Conservation (phyloP, 805 yeast species). For the Wickerhamiella siamensis region DNA sequence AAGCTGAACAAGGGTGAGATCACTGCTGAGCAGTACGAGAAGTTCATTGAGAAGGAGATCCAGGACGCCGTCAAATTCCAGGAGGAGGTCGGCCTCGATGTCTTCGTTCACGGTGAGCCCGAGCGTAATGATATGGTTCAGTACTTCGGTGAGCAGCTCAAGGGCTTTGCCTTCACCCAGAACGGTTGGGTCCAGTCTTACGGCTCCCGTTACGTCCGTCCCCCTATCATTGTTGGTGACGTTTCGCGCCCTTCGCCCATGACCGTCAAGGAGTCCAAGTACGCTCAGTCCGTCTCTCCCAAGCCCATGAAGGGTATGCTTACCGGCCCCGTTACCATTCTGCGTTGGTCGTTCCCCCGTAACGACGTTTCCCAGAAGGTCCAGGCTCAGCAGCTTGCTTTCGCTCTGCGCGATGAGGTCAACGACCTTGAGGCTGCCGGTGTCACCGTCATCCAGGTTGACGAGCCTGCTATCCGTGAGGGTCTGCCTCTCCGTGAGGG, state of each 20-base stretch:
- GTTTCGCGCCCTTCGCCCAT: constrained; percentile 96
- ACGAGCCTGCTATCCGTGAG: constrained; percentile 99
- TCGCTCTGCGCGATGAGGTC: constrained; percentile 98
- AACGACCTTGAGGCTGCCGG: constrained; percentile 97
- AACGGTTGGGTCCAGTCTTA: constrained; percentile 99
- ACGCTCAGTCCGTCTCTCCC: constrained; percentile 90
- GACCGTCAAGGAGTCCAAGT: constrained; percentile 98
- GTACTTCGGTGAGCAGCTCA: constrained; percentile 97
- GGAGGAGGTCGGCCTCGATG: constrained; percentile 97
- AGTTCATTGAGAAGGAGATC: constrained; percentile 93
- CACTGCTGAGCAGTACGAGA: constrained; percentile 87
- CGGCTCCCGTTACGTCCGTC: constrained; percentile 99
- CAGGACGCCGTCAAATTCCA: constrained; percentile 95
- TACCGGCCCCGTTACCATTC: constrained; percentile 98
- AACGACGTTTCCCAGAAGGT: constrained; percentile 85
- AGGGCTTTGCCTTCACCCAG: constrained; percentile 95
- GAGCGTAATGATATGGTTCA: constrained; percentile 99
- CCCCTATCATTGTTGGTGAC: constrained; percentile 98
- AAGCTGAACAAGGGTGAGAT: constrained; percentile 95
- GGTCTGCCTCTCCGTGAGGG: constrained; percentile 99
- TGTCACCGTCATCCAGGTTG: constrained; percentile 95
- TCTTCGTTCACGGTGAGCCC: constrained; percentile 99
- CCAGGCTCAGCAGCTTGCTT: constrained; percentile 92
- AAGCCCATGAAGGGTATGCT: constrained; percentile 99
- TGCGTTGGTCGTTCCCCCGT: constrained; percentile 99